A percentile compares a stretch with the other conserved stretches of the same genome.
Evolutionary conservation across 1,284 basidiomycete species (phyloP).

Genomic region (Chondrostereum purpureum): DNA sequence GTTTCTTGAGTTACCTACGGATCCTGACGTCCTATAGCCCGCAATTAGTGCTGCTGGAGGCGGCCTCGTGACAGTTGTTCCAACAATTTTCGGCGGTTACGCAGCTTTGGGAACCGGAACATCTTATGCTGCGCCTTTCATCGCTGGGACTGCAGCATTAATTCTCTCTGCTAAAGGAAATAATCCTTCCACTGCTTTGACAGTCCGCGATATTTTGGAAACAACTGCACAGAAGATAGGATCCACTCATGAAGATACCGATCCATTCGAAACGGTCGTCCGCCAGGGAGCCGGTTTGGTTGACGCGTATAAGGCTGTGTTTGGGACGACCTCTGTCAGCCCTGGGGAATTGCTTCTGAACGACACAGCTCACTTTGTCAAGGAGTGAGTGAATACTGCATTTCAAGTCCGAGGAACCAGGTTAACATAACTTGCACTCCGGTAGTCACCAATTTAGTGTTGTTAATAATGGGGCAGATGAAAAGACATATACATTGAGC

Average conservation of each 20-base stretch:
- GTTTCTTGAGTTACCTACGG: too few relatives aligned
- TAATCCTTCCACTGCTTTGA: slow-evolving; percentile 28
- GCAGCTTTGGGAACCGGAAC: slow-evolving; percentile 34
- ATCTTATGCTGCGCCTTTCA: slow-evolving; percentile 44
- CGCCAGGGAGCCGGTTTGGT: slow-evolving; percentile 65
- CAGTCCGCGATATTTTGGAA: slow-evolving; percentile 48
- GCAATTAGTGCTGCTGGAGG: too few relatives aligned
- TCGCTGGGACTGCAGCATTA: slow-evolving; percentile 61
- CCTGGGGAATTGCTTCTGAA: slow-evolving; percentile 62
- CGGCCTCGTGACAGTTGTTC: too few relatives aligned
- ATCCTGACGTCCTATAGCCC: too few relatives aligned
- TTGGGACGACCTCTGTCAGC: slow-evolving; percentile 45
- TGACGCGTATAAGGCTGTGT: slow-evolving; percentile 57
- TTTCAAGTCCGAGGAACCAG: neutral
- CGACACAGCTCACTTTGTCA: slow-evolving; percentile 57
- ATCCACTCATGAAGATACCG: slow-evolving; percentile 40
- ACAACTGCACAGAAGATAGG: slow-evolving; percentile 48
- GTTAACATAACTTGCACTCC: neutral
- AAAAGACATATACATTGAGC: slow-evolving; percentile 23
- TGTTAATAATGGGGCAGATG: slow-evolving; percentile 22
- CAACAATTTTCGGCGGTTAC: too few relatives aligned
- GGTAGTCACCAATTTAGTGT: slow-evolving; percentile 31
- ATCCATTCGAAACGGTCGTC: slow-evolving; percentile 51
- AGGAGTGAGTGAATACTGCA: slow-evolving; percentile 27
- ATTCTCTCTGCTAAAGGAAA: slow-evolving; percentile 51